These are phyloP conservation scores for Agarophyton chilense DNA, from an alignment of 23 red algal species.

Conservation along the genomic window DNA sequence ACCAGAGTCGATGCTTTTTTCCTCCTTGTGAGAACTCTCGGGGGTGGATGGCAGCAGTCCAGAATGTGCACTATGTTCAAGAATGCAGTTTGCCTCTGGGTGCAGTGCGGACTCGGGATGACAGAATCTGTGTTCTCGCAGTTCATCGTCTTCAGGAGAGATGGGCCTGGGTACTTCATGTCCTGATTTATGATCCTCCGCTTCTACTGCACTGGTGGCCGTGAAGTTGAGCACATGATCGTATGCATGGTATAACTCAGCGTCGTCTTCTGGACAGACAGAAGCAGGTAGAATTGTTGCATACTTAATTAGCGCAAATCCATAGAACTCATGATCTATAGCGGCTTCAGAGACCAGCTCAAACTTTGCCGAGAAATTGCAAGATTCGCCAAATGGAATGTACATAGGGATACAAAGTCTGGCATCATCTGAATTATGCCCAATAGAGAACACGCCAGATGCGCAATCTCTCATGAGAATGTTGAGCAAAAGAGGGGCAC, in stretches of 20 bases:
- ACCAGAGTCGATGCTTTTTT: not conserved
- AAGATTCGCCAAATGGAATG: slow-evolving; percentile 2
- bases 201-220: not conserved
- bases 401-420: slow-evolving; percentile 41
- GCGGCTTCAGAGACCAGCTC: not conserved
- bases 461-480: slow-evolving; percentile 22
- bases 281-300: not conserved
- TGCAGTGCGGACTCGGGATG: not conserved
- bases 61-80: not conserved
- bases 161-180: not conserved
- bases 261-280: slow-evolving; percentile 15
- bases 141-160: not conserved
- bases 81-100: not conserved
- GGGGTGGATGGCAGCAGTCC: not conserved
- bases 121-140: slow-evolving; percentile 6
- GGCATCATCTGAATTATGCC: not conserved
- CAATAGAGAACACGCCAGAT: slow-evolving; percentile 47
- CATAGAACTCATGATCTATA: slow-evolving; percentile 20
- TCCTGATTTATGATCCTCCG: not conserved
- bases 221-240: slow-evolving; percentile 33
- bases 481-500: slow-evolving; percentile 64
- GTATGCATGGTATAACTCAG: slow-evolving; percentile 31
- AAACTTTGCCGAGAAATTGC: slow-evolving; percentile 26
- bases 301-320: slow-evolving; percentile 35
- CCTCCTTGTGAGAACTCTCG: not conserved